Percentiles rank a stretch among this genome's conserved stretches.
phyloP scores from a whole-genome alignment of 768 basidiomycete genomes.

The Tulasnella sp. region DNA sequence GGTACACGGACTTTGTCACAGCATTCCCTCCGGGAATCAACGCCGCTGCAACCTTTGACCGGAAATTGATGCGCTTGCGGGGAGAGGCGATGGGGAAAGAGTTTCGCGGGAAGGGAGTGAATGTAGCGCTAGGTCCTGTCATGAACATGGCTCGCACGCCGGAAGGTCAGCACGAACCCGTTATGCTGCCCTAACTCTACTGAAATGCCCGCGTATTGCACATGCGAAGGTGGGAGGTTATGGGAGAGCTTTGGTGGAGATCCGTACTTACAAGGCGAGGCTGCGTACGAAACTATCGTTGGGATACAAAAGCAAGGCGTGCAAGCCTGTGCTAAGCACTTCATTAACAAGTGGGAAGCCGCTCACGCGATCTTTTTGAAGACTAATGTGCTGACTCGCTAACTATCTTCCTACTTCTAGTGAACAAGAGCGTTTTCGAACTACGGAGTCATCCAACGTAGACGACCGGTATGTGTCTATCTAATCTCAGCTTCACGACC shows the following conservation, averaged over 20 bases:
- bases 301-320: constrained; percentile 71
- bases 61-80: constrained; percentile 60
- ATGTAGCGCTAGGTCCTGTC: constrained; percentile 49
- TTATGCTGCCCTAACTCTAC: constrained; percentile 9
- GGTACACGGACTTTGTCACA: constrained; percentile 58
- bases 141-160: constrained; percentile 79
- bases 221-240: constrained; percentile 55
- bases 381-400: background rate
- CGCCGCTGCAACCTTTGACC: constrained; percentile 70
- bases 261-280: constrained; percentile 75
- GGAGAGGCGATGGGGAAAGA: constrained; percentile 74
- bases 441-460: constrained; percentile 44
- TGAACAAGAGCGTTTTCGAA: constrained; percentile 33
- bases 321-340: constrained; percentile 80
- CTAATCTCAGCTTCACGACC: too few relatives aligned
- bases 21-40: constrained; percentile 81
- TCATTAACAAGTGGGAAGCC: constrained; percentile 44
- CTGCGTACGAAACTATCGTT: constrained; percentile 61
- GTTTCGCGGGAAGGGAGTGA: constrained; percentile 71
- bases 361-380: background rate
- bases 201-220: background rate
- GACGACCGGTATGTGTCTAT: constrained; percentile 64
- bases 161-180: constrained; percentile 21
- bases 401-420: constrained; percentile 25
- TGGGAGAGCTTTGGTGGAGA: constrained; percentile 72